Percentiles rank a stretch among this genome's conserved stretches.
Evolutionary conservation across 2,329 filamentous ascomycete genomes (phyloP).

Genomic region (Trichoderma gracile): DNA sequence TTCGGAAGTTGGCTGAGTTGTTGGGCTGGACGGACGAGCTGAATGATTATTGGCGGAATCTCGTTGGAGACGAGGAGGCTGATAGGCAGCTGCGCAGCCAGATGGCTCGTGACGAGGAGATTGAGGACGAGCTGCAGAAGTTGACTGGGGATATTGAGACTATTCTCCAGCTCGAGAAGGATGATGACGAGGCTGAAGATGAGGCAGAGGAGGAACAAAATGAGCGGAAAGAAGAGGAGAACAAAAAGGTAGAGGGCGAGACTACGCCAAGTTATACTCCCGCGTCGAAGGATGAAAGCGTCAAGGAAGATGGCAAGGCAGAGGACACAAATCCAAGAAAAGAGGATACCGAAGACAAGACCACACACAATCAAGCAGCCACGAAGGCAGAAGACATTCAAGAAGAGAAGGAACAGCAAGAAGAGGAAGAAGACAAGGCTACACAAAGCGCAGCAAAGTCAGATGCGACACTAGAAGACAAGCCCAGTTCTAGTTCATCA

Average conservation of each 20-base stretch:
- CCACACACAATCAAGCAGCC: background rate
- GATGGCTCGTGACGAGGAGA: conserved; percentile 37
- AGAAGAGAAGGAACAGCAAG: background rate
- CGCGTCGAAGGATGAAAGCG: background rate
- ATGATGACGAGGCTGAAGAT: conserved; percentile 10
- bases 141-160: conserved; percentile 41
- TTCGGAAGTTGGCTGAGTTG: conserved; percentile 73
- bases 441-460: background rate
- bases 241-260: background rate
- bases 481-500: background rate
- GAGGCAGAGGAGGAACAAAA: background rate
- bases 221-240: background rate
- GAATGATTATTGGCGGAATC: conserved; percentile 69
- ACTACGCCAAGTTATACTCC: background rate
- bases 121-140: conserved; percentile 49
- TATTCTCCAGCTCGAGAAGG: conserved; percentile 37
- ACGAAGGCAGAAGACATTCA: background rate
- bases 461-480: background rate
- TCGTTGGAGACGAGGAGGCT: conserved; percentile 63
- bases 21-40: conserved; percentile 86
- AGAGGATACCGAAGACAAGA: no score
- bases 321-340: no score
- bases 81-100: conserved; percentile 46
- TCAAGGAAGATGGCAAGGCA: background rate
- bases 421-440: background rate